Conservation (phyloP, 2,329 filamentous ascomycete genomes). For the Penicillium sp. region DNA sequence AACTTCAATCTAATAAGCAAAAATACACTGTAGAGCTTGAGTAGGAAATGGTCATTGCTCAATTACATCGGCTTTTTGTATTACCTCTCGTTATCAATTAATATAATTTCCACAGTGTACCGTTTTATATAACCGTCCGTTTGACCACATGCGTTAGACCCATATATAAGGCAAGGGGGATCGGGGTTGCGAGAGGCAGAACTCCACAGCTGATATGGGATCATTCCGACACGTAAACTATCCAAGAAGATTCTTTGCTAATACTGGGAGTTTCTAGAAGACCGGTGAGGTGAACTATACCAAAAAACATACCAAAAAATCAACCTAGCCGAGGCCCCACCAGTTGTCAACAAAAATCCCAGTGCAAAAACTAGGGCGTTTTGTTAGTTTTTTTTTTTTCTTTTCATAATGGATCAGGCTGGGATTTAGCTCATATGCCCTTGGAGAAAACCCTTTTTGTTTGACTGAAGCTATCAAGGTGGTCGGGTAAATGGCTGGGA, state of each 20-base stretch:
- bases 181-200: background rate
- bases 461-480: background rate
- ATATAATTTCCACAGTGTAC: background rate
- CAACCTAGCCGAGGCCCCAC: slow-evolving; percentile 5
- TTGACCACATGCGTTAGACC: background rate
- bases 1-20: background rate
- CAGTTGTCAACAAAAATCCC: background rate
- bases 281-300: background rate
- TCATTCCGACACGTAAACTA: background rate
- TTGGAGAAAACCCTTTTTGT: background rate
- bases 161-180: slow-evolving; percentile 2
- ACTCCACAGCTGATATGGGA: background rate
- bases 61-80: background rate
- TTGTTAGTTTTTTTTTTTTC: background rate
- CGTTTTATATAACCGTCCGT: background rate
- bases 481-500: slow-evolving; percentile 2
- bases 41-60: background rate
- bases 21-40: background rate
- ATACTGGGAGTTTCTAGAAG: background rate
- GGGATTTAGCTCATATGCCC: background rate
- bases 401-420: background rate
- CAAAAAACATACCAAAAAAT: background rate
- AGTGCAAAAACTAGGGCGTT: background rate
- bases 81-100: background rate
- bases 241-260: background rate